phyloP scores from a whole-genome alignment of 2,329 filamentous ascomycete genomes.

The Exophiala viscosa region DNA sequence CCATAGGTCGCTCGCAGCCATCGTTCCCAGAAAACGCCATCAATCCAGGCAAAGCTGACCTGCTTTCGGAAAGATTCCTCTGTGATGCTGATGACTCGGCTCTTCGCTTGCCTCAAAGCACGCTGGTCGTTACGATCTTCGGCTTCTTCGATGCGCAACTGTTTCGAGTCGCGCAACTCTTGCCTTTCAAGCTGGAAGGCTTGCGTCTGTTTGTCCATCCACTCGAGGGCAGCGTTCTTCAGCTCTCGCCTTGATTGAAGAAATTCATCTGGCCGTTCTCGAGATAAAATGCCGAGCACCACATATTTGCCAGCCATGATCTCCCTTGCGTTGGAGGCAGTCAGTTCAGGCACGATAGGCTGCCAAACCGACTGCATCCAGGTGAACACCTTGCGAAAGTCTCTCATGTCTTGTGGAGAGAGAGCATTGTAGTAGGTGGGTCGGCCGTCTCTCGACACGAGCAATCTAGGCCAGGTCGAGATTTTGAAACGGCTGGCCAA shows the following conservation, averaged over 20 bases:
- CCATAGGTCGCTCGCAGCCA: conserved; percentile 96
- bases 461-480: conserved; percentile 88
- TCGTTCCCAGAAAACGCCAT: conserved; percentile 93
- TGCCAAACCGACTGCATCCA: conserved; percentile 99
- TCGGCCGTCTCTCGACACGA: conserved; percentile 84
- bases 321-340: conserved; percentile 83
- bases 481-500: conserved; percentile 87
- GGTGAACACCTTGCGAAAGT: conserved; percentile 70
- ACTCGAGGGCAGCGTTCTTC: conserved; percentile 92
- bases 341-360: conserved; percentile 90
- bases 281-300: conserved; percentile 83
- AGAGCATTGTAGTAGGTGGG: conserved; percentile 86
- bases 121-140: conserved; percentile 89
- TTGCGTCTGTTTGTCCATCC: conserved; percentile 95
- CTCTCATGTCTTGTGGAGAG: conserved; percentile 86
- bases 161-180: conserved; percentile 89
- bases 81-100: conserved; percentile 86
- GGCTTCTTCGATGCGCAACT: conserved; percentile 91
- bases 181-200: conserved; percentile 89
- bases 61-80: conserved; percentile 74
- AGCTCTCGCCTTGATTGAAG: conserved; percentile 76
- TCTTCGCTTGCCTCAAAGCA: conserved; percentile 80
- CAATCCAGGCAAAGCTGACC: conserved; percentile 94
- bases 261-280: conserved; percentile 76
- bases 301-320: conserved; percentile 94